Evolutionary conservation across 2,329 filamentous ascomycete genomes (phyloP), one percentile per base, ranked within the genome.

Genomic region (Aspergillus nomiae): DNA sequence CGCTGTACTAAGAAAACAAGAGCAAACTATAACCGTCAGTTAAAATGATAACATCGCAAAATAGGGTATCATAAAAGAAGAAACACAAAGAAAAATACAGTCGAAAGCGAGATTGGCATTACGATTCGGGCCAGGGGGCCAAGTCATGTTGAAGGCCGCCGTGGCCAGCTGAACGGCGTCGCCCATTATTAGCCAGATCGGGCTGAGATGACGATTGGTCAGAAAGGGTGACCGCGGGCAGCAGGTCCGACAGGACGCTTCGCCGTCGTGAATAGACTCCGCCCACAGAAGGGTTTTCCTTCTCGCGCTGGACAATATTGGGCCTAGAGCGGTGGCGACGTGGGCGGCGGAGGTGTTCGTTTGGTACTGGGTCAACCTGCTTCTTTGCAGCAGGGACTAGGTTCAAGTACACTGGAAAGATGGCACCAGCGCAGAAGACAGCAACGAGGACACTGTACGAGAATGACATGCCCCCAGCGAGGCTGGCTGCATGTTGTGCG

Each of bases 401-500:
- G 62, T 84, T 86, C 59, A 87, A 77, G 70, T 85, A 86, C 5
- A 88, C 51, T 0, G 86, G 83, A 67, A 87, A 85, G 6, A 87
- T 65, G 7, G 79, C 74, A 0, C 85, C 85, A 8, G 77, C 81
- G 0, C 79, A 78, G 61, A 83, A 87, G 0, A 81, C 77, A 0
- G 84, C 84, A 14, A 86, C 75, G 5, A 84, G 78, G 16, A 89
- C 82, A 59, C 81, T 81, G 65, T 84, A 85, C 0, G 84, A 84
- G 62, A 82, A 86, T 21, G 78, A 76, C 1, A 79, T 70, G 26
- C 80, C 78, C 3, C 74, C 72, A 0, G 71, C 67, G 10, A 80
- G 73, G 6, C 74, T 71, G 9, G 83, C 80, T 0, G 80, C 81
- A 58, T 81, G 82, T 65, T 84, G 81, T 60, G 87, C 83, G 10